Base-by-base conservation (phyloP, 768 basidiomycete species). In the Guyanaporus albipodus region DNA sequence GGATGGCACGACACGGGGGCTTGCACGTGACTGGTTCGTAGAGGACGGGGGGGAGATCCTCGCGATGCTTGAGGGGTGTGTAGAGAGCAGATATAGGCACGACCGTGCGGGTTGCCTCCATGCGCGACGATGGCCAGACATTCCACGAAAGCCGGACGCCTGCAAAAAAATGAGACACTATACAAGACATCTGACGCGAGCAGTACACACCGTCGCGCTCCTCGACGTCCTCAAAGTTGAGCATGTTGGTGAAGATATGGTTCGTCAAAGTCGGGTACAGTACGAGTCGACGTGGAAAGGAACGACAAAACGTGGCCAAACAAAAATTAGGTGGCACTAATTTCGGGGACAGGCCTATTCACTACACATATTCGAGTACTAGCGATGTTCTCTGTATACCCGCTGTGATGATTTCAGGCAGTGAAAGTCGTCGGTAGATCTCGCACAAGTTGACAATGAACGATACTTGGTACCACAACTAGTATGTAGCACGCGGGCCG, bases 21-120 rank as follows among this genome's bases (percentile, higher is more conserved):
- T 98, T 99, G 76, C 96, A 99, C 7, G 95, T 94, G 31, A 99
- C 94, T 11, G 96, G 96, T 64, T 98, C 96, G 64, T 99, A 99
- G 49, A 97, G 72, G 32, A 99, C 93, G 1, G 93, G 92, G 0
- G 94, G 93, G 0, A 99, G 78, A 62, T 98, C 95, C 57, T 93
- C 91, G 48, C 94, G 78, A 48, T 87, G 77, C 70, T 96, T 99
- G 57, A 98, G 74, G 15, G 96, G 96, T 3, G 91, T 92, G 70
- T 99, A 99, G 8, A 99, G 77, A 8, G 96, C 91, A n/a, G 95
- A 86, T 60, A 99, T 96, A 49, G 96, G 96, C 7, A 98, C 95
- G 32, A 99, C 95, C 5, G 91, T 97, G 58, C 95, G 80, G 29
- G 94, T 98, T 12, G 95, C 92, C 71, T 99, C 96, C 67, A 98